These are phyloP conservation scores for Sporothrix brunneoviolacea DNA, from an alignment of 2,329 filamentous ascomycete genomes.

Conservation along the genomic window DNA sequence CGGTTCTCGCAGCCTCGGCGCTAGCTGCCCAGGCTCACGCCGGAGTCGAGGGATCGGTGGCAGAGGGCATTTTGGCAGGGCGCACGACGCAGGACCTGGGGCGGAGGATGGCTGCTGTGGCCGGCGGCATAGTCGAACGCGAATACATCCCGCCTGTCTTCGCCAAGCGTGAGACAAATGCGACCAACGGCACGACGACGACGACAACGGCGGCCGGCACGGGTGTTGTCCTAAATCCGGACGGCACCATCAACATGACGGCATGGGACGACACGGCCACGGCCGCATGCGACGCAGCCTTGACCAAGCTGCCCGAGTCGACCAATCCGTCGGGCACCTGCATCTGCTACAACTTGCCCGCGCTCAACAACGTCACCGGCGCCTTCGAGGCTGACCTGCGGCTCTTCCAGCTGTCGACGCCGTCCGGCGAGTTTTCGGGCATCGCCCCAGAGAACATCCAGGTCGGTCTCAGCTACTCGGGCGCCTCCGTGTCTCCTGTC, in stretches of 20 bases:
- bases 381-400: slow-evolving; percentile 71
- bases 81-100: slow-evolving; percentile 23
- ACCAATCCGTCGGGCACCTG: slow-evolving; percentile 71
- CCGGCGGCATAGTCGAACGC: slow-evolving; percentile 11
- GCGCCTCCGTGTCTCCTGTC: slow-evolving; percentile 45
- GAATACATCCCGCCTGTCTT: slow-evolving; percentile 15
- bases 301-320: slow-evolving; percentile 49
- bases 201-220: slow-evolving; percentile 6
- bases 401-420: slow-evolving; percentile 61
- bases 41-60: slow-evolving; percentile 24
- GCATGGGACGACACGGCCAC: slow-evolving; percentile 51
- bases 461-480: slow-evolving; percentile 48
- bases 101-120: slow-evolving; percentile 25
- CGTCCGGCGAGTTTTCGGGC: slow-evolving; percentile 46
- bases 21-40: slow-evolving; percentile 31
- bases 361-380: slow-evolving; percentile 59
- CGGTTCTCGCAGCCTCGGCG: slow-evolving; percentile 28
- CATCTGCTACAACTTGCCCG: slow-evolving; percentile 76
- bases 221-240: slow-evolving; percentile 31
- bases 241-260: slow-evolving; percentile 45
- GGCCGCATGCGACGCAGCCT: slow-evolving; percentile 51
- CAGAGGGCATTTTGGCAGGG: slow-evolving; percentile 20
- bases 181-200: slow-evolving; percentile 12
- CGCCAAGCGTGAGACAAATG: slow-evolving; percentile 15
- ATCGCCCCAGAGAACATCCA: slow-evolving; percentile 47